Percentiles rank a stretch among this genome's conserved stretches.
Evolutionary conservation across 805 yeast genomes (phyloP).

Genomic region (Diddensiella santjacobensis): DNA sequence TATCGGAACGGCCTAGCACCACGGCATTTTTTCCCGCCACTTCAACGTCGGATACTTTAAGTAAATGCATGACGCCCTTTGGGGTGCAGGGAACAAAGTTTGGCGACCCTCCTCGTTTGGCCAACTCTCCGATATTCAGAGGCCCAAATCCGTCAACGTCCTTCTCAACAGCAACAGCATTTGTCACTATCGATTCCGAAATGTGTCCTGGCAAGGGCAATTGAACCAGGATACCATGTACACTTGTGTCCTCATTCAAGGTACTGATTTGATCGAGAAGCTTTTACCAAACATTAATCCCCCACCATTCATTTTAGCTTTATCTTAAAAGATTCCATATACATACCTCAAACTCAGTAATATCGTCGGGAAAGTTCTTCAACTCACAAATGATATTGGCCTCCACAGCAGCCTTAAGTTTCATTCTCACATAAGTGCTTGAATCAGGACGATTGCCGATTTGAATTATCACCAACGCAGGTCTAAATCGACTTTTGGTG

Average conservation of each 20-base stretch:
- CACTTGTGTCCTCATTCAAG: slow-evolving; percentile 68
- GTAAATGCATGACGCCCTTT: slow-evolving; percentile 79
- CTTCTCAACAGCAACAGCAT: slow-evolving; percentile 73
- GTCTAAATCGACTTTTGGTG: slow-evolving; percentile 47
- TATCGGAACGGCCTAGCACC: slow-evolving; percentile 92
- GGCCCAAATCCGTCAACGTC: slow-evolving; percentile 96
- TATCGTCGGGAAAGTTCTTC: slow-evolving; percentile 58
- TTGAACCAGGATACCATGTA: slow-evolving; percentile 87
- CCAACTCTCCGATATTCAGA: slow-evolving; percentile 82
- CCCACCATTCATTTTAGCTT: background rate
- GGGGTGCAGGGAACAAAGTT: slow-evolving; percentile 93
- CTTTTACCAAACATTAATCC: slow-evolving; percentile 13
- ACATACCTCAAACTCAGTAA: slow-evolving; percentile 48
- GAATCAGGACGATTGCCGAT: slow-evolving; percentile 91
- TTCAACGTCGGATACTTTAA: slow-evolving; percentile 62
- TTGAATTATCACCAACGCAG: slow-evolving; percentile 78
- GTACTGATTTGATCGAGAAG: slow-evolving; percentile 52
- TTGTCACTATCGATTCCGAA: slow-evolving; percentile 75
- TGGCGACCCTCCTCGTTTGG: slow-evolving; percentile 82
- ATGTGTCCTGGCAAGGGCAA: slow-evolving; percentile 81
- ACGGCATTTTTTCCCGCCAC: slow-evolving; percentile 82
- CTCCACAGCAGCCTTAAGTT: slow-evolving; percentile 82
- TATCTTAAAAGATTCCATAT: slow-evolving; percentile 32
- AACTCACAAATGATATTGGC: slow-evolving; percentile 71
- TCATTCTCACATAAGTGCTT: slow-evolving; percentile 85